These are phyloP conservation scores for Fusarium duplospermum DNA, from an alignment of 2,329 filamentous ascomycete genomes.

Conservation along the genomic window DNA sequence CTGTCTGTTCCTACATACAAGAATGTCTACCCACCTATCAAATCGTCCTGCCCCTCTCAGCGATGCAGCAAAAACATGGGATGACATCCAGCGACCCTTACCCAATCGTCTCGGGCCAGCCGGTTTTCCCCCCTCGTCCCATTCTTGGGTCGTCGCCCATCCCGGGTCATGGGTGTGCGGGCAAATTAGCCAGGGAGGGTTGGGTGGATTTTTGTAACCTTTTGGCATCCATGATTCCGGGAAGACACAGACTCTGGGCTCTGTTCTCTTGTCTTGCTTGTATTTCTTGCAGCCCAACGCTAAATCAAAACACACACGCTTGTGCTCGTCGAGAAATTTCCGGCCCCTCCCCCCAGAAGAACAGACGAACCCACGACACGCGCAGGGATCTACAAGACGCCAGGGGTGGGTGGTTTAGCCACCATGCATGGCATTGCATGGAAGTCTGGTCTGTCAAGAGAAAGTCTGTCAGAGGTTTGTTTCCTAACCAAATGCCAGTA, in stretches of 20 bases:
- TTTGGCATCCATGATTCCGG: not conserved
- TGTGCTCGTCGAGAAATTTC: constrained; percentile 26
- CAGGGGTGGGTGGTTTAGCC: constrained; percentile 16
- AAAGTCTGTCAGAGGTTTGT: not conserved
- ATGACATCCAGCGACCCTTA: not conserved
- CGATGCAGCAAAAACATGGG: constrained; percentile 4
- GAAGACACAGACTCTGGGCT: constrained; percentile 1
- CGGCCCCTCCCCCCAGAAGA: constrained; percentile 2
- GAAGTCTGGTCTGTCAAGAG: constrained; percentile 8
- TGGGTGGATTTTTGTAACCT: constrained; percentile 11
- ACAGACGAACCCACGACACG: constrained; percentile 7
- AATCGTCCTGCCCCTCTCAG: constrained; percentile 22
- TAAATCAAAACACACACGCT: constrained; percentile 7
- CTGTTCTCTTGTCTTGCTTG: not conserved
- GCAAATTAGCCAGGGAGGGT: constrained; percentile 35
- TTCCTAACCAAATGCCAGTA: constrained; percentile 1
- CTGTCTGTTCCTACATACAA: not conserved
- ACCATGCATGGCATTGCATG: constrained; percentile 33
- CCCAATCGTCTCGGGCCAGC: constrained; percentile 21
- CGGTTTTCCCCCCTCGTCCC: constrained; percentile 18
- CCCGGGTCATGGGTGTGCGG: constrained; percentile 26
- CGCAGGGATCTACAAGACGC: constrained; percentile 28
- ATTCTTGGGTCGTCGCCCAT: constrained; percentile 27
- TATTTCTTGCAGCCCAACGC: constrained; percentile 10
- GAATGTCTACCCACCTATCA: not conserved